phyloP scores from a whole-genome alignment of 257 asterid genomes.

The Fraxinus pennsylvanica region DNA sequence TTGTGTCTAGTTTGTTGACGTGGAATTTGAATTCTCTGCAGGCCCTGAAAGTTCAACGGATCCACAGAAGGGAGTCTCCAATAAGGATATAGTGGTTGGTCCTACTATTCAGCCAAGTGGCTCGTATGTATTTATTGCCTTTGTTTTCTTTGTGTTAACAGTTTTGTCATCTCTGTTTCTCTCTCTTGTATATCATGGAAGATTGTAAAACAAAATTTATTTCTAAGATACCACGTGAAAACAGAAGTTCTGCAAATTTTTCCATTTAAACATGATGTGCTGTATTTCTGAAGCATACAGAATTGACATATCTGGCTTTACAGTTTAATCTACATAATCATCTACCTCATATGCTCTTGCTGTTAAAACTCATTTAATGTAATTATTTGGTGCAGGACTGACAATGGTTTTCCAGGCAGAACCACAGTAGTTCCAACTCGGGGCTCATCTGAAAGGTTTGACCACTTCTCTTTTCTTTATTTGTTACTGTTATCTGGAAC shows the following conservation, averaged over 20 bases:
- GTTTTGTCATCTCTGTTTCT: not conserved
- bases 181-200: constrained; percentile 10
- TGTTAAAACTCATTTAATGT: constrained; percentile 13
- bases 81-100: constrained; percentile 57
- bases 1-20: constrained; percentile 19
- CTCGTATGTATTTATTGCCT: constrained; percentile 45
- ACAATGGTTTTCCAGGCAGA: constrained; percentile 58
- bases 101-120: constrained; percentile 56
- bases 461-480: constrained; percentile 17
- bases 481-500: constrained; percentile 22
- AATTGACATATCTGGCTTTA: not conserved
- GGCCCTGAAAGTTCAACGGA: constrained; percentile 74
- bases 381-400: constrained; percentile 50
- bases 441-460: constrained; percentile 74
- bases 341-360: constrained; percentile 4
- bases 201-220: not conserved
- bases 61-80: constrained; percentile 45
- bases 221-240: not conserved
- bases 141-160: constrained; percentile 9
- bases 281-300: constrained; percentile 6
- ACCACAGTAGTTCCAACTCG: constrained; percentile 51
- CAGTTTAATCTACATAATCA: constrained; percentile 11
- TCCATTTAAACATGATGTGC: not conserved
- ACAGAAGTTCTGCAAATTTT: not conserved
- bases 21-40: constrained; percentile 33